Evolutionary conservation across 1,284 basidiomycete genomes (phyloP).

Genomic region (Heterobasidion annosum): DNA sequence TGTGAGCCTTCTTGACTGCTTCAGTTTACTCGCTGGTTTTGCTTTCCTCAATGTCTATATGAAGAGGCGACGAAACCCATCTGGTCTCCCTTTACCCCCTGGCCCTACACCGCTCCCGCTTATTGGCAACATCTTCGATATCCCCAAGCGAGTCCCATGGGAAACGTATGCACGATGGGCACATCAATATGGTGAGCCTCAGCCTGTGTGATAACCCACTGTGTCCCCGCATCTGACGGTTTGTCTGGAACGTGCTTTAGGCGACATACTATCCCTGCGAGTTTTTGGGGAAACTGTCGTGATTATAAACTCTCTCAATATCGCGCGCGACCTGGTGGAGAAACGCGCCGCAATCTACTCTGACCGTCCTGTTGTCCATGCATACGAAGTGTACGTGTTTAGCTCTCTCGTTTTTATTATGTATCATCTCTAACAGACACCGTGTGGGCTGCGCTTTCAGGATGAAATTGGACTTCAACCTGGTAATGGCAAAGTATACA

Average conservation of each 20-base stretch:
- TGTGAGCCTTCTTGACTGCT: no score
- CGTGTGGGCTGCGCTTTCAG: no score
- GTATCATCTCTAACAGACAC: no score
- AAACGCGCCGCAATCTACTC: conserved; percentile 13
- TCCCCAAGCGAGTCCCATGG: conserved; percentile 23
- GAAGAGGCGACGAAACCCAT: no score
- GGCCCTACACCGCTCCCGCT: conserved; percentile 22
- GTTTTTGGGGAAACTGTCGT: conserved; percentile 13
- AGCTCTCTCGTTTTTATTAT: no score
- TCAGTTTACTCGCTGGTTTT: no score
- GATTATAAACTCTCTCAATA: conserved; percentile 13
- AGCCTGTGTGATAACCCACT: no score
- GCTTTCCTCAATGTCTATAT: no score
- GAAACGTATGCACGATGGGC: conserved; percentile 23
- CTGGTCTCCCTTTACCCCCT: conserved; percentile 13
- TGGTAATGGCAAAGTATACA: no score
- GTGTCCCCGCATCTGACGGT: neutral
- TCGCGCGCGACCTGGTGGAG: conserved; percentile 14
- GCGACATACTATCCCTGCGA: conserved; percentile 14
- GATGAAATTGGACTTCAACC: no score
- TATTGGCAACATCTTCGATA: conserved; percentile 24
- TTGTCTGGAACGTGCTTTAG: conserved; percentile 3
- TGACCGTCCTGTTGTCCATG: conserved; percentile 9
- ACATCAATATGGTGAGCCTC: conserved; percentile 12
- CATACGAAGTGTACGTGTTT: neutral